Percentiles rank a stretch among this genome's conserved stretches.
phyloP scores from a whole-genome alignment of 805 yeast species.

The Phaffomyces opuntiae region DNA sequence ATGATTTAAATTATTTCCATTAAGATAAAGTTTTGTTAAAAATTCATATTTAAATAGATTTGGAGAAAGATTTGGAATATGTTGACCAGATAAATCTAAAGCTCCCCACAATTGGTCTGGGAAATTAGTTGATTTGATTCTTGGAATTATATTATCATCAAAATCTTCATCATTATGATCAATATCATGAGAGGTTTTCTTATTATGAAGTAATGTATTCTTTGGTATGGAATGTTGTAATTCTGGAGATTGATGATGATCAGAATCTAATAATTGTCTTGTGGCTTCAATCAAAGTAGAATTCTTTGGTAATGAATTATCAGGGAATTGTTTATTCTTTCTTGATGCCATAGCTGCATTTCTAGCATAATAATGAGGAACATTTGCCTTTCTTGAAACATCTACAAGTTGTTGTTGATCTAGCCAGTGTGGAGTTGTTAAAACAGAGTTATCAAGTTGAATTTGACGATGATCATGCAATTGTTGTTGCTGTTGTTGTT shows the following conservation, averaged over 20 bases:
- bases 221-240: slow-evolving; percentile 10
- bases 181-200: slow-evolving; percentile 33
- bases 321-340: slow-evolving; percentile 21
- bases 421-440: slow-evolving; percentile 55
- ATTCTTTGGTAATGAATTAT: slow-evolving; percentile 11
- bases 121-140: slow-evolving; percentile 42
- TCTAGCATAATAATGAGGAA: slow-evolving; percentile 79
- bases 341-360: slow-evolving; percentile 68
- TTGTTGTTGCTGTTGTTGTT: slow-evolving; percentile 16
- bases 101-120: slow-evolving; percentile 91
- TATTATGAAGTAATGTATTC: slow-evolving; percentile 28
- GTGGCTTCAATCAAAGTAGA: slow-evolving; percentile 34
- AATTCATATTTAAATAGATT: slow-evolving; percentile 76
- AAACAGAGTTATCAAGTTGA: slow-evolving; percentile 28
- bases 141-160: slow-evolving; percentile 60
- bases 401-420: slow-evolving; percentile 72
- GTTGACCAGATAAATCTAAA: slow-evolving; percentile 86
- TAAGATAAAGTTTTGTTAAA: slow-evolving; percentile 77
- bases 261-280: slow-evolving; percentile 26
- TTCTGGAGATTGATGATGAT: slow-evolving; percentile 20
- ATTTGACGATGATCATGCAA: slow-evolving; percentile 16
- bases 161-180: slow-evolving; percentile 23
- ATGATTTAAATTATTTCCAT: slow-evolving; percentile 68
- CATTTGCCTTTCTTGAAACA: slow-evolving; percentile 56
- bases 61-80: slow-evolving; percentile 61